Percentiles rank a stretch among this genome's conserved stretches.
Conservation (phyloP, 2,329 filamentous ascomycete species). For the Stemphylium beticola region DNA sequence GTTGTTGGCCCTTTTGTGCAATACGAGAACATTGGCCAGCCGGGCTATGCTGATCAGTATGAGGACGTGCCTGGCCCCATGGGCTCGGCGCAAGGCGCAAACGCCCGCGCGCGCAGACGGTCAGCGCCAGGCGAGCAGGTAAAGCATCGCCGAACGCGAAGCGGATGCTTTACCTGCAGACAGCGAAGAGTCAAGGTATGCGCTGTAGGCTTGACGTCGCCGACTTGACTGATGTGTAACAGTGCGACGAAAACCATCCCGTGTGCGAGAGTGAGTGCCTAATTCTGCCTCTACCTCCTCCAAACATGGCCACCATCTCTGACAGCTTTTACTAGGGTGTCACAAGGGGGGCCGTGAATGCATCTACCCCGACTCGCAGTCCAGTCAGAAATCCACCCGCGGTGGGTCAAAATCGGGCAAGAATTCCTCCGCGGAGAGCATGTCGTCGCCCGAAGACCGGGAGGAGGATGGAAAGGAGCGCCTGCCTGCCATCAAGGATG, state of each 20-base stretch:
- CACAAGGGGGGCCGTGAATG: conserved; percentile 91
- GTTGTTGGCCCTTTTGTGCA: conserved; percentile 40
- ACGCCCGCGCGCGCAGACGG: conserved; percentile 40
- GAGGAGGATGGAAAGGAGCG: conserved; percentile 51
- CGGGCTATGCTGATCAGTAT: conserved; percentile 44
- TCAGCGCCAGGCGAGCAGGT: conserved; percentile 67
- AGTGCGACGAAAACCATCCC: conserved; percentile 92
- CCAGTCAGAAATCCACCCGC: conserved; percentile 57
- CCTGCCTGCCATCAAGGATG: conserved; percentile 53
- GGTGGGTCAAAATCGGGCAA: conserved; percentile 53
- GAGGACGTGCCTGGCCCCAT: conserved; percentile 40
- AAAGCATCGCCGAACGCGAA: conserved; percentile 91
- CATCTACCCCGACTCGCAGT: conserved; percentile 78
- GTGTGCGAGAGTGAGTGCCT: conserved; percentile 73
- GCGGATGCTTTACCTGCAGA: conserved; percentile 92
- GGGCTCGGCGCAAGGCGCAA: conserved; percentile 36
- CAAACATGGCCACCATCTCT: conserved; percentile 18
- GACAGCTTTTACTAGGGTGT: conserved; percentile 65
- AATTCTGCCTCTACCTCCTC: conserved; percentile 8
- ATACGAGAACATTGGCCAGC: conserved; percentile 43
- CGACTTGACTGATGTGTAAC: conserved; percentile 23
- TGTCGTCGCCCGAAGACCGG: conserved; percentile 59
- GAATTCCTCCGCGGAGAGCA: conserved; percentile 54
- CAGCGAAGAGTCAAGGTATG: conserved; percentile 79
- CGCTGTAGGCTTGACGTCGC: background rate